Evolutionary conservation across 495 filamentous ascomycete genomes (phyloP).

Genomic region (Aspergillus hancockii): DNA sequence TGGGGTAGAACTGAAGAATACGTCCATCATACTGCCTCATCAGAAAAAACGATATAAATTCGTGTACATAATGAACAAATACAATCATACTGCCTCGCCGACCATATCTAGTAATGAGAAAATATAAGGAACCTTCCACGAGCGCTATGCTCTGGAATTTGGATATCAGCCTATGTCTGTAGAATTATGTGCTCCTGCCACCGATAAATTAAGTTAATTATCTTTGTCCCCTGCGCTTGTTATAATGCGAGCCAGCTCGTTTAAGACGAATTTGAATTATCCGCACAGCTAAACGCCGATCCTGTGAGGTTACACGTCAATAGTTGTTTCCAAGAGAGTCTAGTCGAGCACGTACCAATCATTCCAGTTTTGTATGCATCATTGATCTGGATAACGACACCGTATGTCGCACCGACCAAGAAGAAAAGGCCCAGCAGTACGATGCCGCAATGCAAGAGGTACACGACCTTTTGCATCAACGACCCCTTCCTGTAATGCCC

Average conservation of each 20-base stretch:
- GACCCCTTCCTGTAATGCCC: slow-evolving; percentile 21
- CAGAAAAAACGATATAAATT: too few relatives aligned
- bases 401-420: slow-evolving; percentile 13
- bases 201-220: too few relatives aligned
- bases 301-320: neutral
- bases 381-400: neutral
- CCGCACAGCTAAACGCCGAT: neutral
- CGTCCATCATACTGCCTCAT: too few relatives aligned
- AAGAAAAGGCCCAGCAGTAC: slow-evolving; percentile 25
- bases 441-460: slow-evolving; percentile 16
- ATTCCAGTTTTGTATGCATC: neutral
- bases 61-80: too few relatives aligned
- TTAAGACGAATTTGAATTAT: neutral
- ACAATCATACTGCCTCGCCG: too few relatives aligned
- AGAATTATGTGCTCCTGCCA: too few relatives aligned
- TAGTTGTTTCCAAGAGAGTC: neutral
- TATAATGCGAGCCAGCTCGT: neutral
- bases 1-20: too few relatives aligned
- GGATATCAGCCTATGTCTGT: too few relatives aligned
- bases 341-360: neutral
- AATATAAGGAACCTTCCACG: too few relatives aligned
- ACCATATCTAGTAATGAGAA: too few relatives aligned
- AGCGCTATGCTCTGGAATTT: too few relatives aligned
- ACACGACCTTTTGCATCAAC: slow-evolving; percentile 14
- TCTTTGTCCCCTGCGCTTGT: neutral